Evolutionary conservation across 352 stramenopile species (phyloP), one percentile per base, ranked within the genome.

Genomic region (Phytophthora megakarya): DNA sequence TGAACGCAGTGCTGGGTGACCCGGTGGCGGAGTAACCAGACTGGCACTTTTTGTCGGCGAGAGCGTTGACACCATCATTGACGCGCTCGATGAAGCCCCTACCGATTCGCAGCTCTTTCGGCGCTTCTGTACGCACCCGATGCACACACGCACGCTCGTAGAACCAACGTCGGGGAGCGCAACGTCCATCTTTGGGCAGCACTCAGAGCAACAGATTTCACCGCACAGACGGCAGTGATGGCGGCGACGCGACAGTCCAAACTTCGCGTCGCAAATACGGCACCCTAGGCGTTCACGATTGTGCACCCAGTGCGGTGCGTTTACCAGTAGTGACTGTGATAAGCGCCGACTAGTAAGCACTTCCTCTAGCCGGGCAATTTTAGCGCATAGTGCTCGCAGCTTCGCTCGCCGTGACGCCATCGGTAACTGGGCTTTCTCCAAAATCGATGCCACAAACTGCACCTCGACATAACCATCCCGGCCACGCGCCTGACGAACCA

Each of bases 111-210:
- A 72, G 37, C 78, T 87, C 21, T 86, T 76, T 33, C 79, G 79
- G 13, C 81, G 84, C 39, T 84, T 82, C 53, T 85, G 70, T 8
- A 86, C 68, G 35, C 84, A 92, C 6, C 55, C 50, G 3, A 83
- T 76, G 38, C 84, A 92, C n/a, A 92, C 80, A 46, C 84, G 81
- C 13, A 92, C 81, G 56, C 77, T 86, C 26, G 80, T 88, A 23
- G 70, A 74, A 15, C 80, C 76, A 1, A 86, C 72, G 26, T 86
- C 78, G 1, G 83, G 80, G 18, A 93, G 76, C 32, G 76, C 79
- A 19, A 93, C 75, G 53, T 90, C 84, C 72, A 92, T 87, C 52
- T 93, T 93, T n/a, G 84, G 84, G 3, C 75, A 90, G 61, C 84
- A 93, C 30, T 88, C 80, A 3, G 81, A 84, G 55, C 84, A 93